These are phyloP conservation scores for Barbatosphaeria neglecta DNA, from an alignment of 495 filamentous ascomycete species.

Conservation along the genomic window DNA sequence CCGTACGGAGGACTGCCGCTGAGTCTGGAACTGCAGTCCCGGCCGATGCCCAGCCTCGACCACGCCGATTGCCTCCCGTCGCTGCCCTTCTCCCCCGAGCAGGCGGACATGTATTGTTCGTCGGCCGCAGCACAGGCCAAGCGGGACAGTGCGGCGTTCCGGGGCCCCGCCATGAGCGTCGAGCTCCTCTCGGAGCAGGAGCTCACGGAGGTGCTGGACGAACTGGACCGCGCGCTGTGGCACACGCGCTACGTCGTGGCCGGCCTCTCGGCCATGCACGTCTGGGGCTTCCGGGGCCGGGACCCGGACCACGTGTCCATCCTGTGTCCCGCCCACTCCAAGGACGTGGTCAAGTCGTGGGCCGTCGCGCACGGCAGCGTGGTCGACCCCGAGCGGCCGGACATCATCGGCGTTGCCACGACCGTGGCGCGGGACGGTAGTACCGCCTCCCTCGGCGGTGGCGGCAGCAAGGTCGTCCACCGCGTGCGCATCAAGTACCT, in stretches of 20 bases:
- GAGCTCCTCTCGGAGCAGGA: slow-evolving; percentile 3
- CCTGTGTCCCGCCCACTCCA: slow-evolving; percentile 15
- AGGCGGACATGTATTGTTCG: too few species aligned
- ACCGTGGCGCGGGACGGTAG: too few species aligned
- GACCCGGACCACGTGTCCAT: slow-evolving; percentile 13
- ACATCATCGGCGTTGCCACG: slow-evolving; percentile 2
- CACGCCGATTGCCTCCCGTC: not conserved
- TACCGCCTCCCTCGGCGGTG: not conserved
- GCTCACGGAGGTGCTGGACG: slow-evolving; percentile 17
- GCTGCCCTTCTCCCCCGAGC: too few species aligned
- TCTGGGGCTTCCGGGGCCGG: slow-evolving; percentile 19
- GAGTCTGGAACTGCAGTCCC: not conserved
- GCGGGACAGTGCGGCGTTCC: too few species aligned
- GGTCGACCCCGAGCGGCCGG: not conserved
- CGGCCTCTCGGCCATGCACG: slow-evolving; percentile 22
- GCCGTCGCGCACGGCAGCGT: slow-evolving; percentile 2
- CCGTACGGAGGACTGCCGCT: not conserved
- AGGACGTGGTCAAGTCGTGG: slow-evolving; percentile 18
- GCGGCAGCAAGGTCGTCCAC: not conserved
- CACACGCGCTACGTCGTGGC: slow-evolving; percentile 29
- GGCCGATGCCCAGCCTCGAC: not conserved
- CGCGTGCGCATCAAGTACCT: not conserved
- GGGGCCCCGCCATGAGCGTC: not conserved
- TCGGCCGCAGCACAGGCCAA: too few species aligned
- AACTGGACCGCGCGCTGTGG: slow-evolving; percentile 14